Percentiles rank a stretch among this genome's conserved stretches.
phyloP scores from a whole-genome alignment of 805 yeast genomes.

The Starmerella khaoyaiensis region DNA sequence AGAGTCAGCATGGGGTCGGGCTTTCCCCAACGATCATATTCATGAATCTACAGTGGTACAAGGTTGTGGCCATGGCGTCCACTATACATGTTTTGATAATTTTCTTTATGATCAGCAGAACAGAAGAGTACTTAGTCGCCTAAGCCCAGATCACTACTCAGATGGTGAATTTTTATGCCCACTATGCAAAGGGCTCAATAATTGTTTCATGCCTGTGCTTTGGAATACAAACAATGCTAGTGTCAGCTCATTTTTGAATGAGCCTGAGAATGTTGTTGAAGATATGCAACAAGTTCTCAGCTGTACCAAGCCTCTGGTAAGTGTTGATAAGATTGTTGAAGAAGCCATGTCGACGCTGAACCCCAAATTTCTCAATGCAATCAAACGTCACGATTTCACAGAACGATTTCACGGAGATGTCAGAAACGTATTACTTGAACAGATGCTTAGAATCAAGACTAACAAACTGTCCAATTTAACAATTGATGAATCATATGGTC shows the following conservation, averaged over 20 bases:
- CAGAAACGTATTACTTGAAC: conserved; percentile 13
- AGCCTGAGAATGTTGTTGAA: conserved; percentile 1
- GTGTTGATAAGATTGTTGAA: conserved; percentile 1
- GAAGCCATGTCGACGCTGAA: conserved; percentile 4
- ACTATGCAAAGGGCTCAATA: conserved; percentile 74
- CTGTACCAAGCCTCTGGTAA: not conserved
- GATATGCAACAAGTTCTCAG: conserved; percentile 7
- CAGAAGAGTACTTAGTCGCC: conserved; percentile 41
- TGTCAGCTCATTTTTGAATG: conserved; percentile 5
- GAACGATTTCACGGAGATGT: conserved; percentile 12
- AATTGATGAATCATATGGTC: conserved; percentile 9
- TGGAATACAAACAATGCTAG: conserved; percentile 38
- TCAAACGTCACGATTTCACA: conserved; percentile 8
- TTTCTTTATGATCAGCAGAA: conserved; percentile 33
- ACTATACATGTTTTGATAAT: conserved; percentile 58
- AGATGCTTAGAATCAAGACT: conserved; percentile 13
- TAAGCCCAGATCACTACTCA: conserved; percentile 49
- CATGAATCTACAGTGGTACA: conserved; percentile 34
- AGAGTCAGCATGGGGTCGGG: conserved; percentile 41
- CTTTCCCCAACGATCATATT: conserved; percentile 35
- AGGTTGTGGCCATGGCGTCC: conserved; percentile 94
- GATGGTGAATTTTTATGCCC: conserved; percentile 78
- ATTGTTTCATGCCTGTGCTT: conserved; percentile 66
- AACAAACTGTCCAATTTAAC: not conserved
- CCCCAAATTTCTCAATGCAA: conserved; percentile 7